Base-by-base conservation (phyloP, 371 early-diverging fungal genomes). In the Syncephalastrum monosporum region DNA sequence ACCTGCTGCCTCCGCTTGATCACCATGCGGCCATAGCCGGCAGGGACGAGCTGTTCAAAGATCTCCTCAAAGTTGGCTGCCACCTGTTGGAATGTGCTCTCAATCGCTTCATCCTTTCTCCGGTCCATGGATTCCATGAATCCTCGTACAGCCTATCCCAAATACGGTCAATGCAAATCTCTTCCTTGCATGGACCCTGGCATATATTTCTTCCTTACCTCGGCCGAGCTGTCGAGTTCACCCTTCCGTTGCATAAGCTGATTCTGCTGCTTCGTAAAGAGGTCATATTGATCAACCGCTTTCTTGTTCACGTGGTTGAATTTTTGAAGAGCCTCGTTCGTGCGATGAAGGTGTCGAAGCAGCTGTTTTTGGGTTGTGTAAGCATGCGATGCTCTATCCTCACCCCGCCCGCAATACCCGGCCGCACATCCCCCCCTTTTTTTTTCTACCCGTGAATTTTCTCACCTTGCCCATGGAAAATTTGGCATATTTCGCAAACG, bases 281-380 rank as follows among this genome's bases (percentile, higher is more conserved):
- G 90, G 61, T 74, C 85, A 69, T 91, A 96, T 75, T 99, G 99
- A 74, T 99, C 98, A 72, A 91, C 91, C 7, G 99, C 99, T 72
- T 95, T 96, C 73, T 95, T 96, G 82, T 99, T 99, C 56, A 99
- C 96, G 64, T 97, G 97, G 16, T 88, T 84, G 65, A 87, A 96
- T 69, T 88, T 85, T 57, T 93, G 92, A 29, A 97, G 73, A 15
- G 75, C 80, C 55, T 95, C 95, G 62, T 95, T 95, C 52, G 86
- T 83, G 48, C 81, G 80, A 65, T 93, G 91, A 47, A 99, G 82
- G 53, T 79, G 73, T 60, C 83, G 85, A 41, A 94, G 64, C 17
- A 95, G 54, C 76, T 79, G 60, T 7, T 12, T 25, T n/a, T 33
- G 38, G 38, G 38, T 33, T 33, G 38, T 33, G 38, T 33, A 33